phyloP scores from a whole-genome alignment of 257 asterid species.

The Solanum peruvianum region DNA sequence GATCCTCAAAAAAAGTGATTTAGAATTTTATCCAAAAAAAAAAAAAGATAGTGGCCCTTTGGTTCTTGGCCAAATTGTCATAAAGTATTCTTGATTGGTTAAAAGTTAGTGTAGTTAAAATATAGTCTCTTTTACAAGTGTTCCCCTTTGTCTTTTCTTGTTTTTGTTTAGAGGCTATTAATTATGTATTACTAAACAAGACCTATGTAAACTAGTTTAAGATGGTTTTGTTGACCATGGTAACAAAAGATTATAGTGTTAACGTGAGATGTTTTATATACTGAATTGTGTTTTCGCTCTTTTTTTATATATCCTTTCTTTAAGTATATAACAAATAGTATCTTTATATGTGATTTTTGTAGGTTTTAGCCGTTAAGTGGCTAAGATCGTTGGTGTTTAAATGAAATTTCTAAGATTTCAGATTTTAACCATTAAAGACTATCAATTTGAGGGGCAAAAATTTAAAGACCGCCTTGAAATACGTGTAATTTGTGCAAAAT shows the following conservation, averaged over 20 bases:
- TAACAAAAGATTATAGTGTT: background rate
- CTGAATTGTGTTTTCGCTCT: accelerated
- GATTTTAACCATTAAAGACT: background rate
- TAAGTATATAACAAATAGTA: background rate
- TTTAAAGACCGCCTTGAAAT: background rate
- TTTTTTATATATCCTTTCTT: too few species aligned
- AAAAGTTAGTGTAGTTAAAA: background rate
- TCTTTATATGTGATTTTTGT: background rate
- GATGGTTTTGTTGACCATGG: background rate
- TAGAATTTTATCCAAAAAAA: background rate
- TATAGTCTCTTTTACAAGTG: background rate
- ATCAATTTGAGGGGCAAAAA: background rate
- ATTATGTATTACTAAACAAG: background rate
- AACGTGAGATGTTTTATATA: background rate
- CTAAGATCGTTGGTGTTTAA: background rate
- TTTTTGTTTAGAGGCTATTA: background rate
- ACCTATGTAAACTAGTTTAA: background rate
- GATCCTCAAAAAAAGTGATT: background rate
- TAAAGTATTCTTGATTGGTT: background rate
- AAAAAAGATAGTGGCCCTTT: background rate
- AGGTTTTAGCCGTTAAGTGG: background rate
- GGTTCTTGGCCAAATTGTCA: background rate
- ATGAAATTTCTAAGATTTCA: background rate
- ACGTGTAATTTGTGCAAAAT: too few species aligned
- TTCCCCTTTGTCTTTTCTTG: background rate